Conservation (phyloP, 768 basidiomycete genomes). For the Ephemerocybe angulata region DNA sequence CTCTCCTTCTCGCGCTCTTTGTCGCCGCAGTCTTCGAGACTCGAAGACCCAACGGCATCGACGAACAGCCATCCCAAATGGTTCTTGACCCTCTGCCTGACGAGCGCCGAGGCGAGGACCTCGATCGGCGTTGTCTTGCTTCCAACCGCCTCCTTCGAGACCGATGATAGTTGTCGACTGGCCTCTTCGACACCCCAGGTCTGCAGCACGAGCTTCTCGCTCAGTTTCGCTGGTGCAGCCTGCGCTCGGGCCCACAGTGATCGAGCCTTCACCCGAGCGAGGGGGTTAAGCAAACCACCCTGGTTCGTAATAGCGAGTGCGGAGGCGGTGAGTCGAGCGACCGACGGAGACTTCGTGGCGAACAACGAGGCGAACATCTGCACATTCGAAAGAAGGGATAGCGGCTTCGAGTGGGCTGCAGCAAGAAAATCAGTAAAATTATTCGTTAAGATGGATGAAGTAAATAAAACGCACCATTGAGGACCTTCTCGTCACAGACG, state of each 20-base stretch:
- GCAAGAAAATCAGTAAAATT: conserved; percentile 2
- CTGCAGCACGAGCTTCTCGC: conserved; percentile 55
- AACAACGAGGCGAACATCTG: conserved; percentile 56
- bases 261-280: conserved; percentile 39
- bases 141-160: conserved; percentile 15
- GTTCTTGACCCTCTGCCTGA: conserved; percentile 48
- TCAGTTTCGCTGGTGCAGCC: conserved; percentile 19
- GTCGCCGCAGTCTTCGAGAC: conserved; percentile 25
- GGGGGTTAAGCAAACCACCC: conserved; percentile 29
- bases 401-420: conserved; percentile 19
- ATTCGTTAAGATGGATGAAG: not conserved
- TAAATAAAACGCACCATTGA: conserved; percentile 25
- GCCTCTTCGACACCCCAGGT: conserved; percentile 55
- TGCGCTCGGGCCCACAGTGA: conserved; percentile 31
- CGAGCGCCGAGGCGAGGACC: conserved; percentile 46
- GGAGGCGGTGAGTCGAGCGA: conserved; percentile 53
- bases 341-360: conserved; percentile 34
- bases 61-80: conserved; percentile 58
- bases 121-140: conserved; percentile 25
- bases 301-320: conserved; percentile 48
- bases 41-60: conserved; percentile 23
- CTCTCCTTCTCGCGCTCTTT: conserved; percentile 27
- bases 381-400: conserved; percentile 38
- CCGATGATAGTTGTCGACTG: conserved; percentile 30
- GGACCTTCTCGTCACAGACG: conserved; percentile 29